phyloP scores from a whole-genome alignment of 2,329 filamentous ascomycete genomes.

The Zasmidium citrigriseum region DNA sequence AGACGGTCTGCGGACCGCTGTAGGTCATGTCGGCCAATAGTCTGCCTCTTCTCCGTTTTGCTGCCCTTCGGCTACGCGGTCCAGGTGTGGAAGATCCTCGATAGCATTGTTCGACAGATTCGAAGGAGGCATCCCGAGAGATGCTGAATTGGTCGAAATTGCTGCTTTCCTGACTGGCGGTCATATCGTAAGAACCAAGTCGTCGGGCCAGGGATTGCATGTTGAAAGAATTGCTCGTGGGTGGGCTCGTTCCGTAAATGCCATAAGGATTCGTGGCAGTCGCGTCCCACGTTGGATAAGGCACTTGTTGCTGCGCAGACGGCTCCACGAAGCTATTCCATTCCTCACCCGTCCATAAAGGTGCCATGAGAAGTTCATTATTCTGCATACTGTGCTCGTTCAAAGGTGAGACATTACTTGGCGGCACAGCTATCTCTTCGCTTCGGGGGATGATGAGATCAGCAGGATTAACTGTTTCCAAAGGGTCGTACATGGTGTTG shows the following conservation, averaged over 20 bases:
- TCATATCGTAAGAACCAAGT: neutral
- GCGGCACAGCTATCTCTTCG: neutral
- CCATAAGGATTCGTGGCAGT: neutral
- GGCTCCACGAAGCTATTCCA: neutral
- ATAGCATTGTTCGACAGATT: neutral
- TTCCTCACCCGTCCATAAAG: neutral
- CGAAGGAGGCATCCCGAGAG: neutral
- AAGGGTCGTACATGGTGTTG: neutral
- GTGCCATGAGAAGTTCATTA: neutral
- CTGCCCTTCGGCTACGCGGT: neutral
- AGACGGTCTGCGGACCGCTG: constrained; percentile 13
- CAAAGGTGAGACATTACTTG: neutral
- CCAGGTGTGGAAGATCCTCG: neutral
- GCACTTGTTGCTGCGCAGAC: neutral
- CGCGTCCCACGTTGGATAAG: neutral
- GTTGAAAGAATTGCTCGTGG: neutral
- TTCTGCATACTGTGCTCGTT: neutral
- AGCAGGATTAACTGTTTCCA: constrained; percentile 9
- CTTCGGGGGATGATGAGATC: constrained; percentile 1
- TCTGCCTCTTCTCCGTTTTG: constrained; percentile 6
- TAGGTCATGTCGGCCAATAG: constrained; percentile 11
- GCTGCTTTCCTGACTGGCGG: neutral
- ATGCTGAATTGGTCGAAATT: neutral
- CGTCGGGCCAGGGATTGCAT: neutral
- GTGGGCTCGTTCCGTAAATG: neutral